Evolutionary conservation across 2,329 filamentous ascomycete genomes (phyloP), one percentile per base, ranked within the genome.

Genomic region (Chaetoscypha palmicola): DNA sequence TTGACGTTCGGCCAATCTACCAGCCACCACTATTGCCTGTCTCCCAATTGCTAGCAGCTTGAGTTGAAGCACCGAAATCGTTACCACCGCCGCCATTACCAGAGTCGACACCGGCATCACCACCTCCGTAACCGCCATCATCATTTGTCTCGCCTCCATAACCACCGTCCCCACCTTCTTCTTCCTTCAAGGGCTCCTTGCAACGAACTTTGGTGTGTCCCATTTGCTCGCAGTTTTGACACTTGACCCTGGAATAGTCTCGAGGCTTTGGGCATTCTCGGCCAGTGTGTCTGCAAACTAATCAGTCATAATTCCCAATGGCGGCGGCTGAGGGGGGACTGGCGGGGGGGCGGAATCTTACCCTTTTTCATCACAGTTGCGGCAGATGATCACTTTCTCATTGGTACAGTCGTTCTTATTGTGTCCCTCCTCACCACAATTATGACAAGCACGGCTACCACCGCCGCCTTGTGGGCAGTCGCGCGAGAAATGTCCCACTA

Each of bases 401-500:
- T 63, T 60, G 11, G 58, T 55, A 40, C 60, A 63, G 22, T 63
- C 59, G 31, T 45, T 41, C 47, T 35, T 52, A 42, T 41, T 50
- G 46, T 59, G 47, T 17, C 45, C 45, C 22, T 46, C 36, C 33
- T 51, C 43, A 30, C 53, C 55, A 33, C 53, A 58, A 39, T 56
- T 58, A 38, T 49, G 70, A 60, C 76, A 79, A 21, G 62, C 68
- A 59, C 70, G 60, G 66, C 64, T 56, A 51, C 69, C 68, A 59
- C 72, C 67, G 47, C 76, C 74, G 45, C 74, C 79, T 60, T 79
- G 67, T 21, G 82, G 79, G 58, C 81, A 85, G 56, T 84, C 79
- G 31, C 69, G 70, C 24, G 73, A 70, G 55, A 79, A 79, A 55
- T 85, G 81, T 2, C 81, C 80, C 43, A 64, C 71, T 81, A 43